Evolutionary conservation across 352 stramenopile species (phyloP), one percentile per base, ranked within the genome.

Genomic region (Phytophthora pisi): DNA sequence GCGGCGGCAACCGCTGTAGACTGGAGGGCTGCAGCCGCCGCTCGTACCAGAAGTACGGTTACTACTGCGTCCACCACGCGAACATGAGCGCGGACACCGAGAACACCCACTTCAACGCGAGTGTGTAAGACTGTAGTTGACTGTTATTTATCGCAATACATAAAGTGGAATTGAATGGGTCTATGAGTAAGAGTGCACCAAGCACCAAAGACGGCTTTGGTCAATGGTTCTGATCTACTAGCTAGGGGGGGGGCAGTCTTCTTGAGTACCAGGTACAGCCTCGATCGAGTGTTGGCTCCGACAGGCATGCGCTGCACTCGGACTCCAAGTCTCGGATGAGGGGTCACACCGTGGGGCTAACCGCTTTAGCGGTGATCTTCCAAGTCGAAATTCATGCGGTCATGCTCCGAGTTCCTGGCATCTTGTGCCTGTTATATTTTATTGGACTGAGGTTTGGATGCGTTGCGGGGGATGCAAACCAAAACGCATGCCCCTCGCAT

Each of bases 21-120:
- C 64, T 82, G 16, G 78, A 89, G 10, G 75, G 76, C 51, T 89
- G 80, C 71, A 85, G 61, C 51, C 78, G 80, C 54, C 80, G 78
- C 43, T 86, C 81, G 23, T 87, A 89, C 66, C 75, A 84, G 50
- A 87, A 86, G 64, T 84, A 85, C 56, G 69, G 71, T 55, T 85
- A 89, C 74, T 89, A 78, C 59, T 89, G 80, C 67, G 66, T 81
- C 40, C 74, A 87, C 66, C 80, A 89, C 61, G 45, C 62, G 24
- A 57, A 60, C 15, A 15, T 65, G 31, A 51, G 18, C 46, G 45
- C 30, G 43, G 50, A 43, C 26, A 11, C 16, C 42, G 40, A 61
- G 42, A 50, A 59, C 38, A 40, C 36, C 4, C 16, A 43, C 43
- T 16, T 46, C 20, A 46, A 62, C 15, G 51, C 53, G 26, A 57